Evolutionary conservation across 2,329 filamentous ascomycete species (phyloP).

Genomic region (Colletotrichum aenigma): DNA sequence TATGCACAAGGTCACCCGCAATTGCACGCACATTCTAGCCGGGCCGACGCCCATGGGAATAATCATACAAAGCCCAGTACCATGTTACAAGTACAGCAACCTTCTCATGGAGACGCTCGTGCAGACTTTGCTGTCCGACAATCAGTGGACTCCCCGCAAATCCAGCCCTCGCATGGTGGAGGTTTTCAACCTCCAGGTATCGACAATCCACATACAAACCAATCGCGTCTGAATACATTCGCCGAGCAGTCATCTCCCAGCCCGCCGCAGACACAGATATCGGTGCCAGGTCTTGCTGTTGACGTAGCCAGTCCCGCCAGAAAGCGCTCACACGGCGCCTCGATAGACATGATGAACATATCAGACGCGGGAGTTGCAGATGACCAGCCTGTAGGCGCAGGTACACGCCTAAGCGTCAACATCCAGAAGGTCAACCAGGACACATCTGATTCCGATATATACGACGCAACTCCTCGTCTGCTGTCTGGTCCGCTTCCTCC

Average conservation of each 20-base stretch:
- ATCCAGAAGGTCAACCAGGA: constrained; percentile 23
- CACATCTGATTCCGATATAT: constrained; percentile 30
- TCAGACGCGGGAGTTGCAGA: background rate
- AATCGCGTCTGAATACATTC: background rate
- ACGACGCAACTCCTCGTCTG: constrained; percentile 35
- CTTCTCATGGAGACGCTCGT: background rate
- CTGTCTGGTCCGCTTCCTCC: background rate
- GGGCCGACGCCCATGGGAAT: background rate
- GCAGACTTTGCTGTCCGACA: background rate
- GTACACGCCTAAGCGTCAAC: constrained; percentile 15
- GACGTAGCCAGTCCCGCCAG: background rate
- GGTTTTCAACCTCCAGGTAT: background rate
- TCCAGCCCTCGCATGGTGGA: background rate
- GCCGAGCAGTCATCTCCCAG: background rate
- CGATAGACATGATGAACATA: background rate
- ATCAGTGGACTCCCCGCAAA: background rate
- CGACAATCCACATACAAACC: too few relatives aligned
- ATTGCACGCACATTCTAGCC: background rate
- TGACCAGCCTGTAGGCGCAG: background rate
- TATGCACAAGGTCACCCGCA: background rate
- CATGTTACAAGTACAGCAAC: background rate
- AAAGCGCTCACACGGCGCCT: background rate
- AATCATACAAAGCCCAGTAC: background rate
- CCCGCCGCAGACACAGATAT: background rate
- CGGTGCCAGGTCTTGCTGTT: background rate